A percentile compares a stretch with the other conserved stretches of the same genome.
phyloP scores from a whole-genome alignment of 306 rosid genomes.

The Sicyos baderoa region DNA sequence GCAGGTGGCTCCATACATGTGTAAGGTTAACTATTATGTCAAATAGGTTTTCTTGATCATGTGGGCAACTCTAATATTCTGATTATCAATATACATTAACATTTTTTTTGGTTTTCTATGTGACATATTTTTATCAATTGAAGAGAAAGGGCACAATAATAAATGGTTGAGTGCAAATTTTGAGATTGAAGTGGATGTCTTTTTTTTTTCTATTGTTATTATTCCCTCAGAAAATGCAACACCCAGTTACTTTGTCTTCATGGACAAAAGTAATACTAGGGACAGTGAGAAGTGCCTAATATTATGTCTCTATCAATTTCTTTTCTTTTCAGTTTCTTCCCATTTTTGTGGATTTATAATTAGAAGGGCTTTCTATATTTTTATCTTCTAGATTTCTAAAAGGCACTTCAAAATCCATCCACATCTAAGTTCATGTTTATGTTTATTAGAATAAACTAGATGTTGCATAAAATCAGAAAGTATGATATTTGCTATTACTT shows the following conservation, averaged over 20 bases:
- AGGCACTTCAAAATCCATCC: not conserved
- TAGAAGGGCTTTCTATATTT: not conserved
- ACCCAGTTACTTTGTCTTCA: not conserved
- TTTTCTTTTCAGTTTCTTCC: not conserved
- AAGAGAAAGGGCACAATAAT: constrained; percentile 4
- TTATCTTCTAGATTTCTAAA: not conserved
- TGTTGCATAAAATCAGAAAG: no score
- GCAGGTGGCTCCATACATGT: no score
- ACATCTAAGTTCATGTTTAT: not conserved
- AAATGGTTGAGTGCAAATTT: constrained; percentile 3
- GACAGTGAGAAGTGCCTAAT: constrained; percentile 9
- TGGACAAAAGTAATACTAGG: constrained; percentile 6
- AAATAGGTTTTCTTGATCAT: no score
- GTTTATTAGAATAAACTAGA: not conserved
- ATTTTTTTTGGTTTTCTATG: not conserved
- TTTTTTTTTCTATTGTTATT: constrained; percentile 8
- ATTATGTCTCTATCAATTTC: constrained; percentile 6
- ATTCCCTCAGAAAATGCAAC: constrained; percentile 27
- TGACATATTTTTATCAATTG: not conserved
- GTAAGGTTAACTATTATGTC: no score
- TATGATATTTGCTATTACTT: no score
- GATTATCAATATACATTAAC: no score
- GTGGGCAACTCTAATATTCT: no score
- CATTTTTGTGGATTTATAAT: not conserved
- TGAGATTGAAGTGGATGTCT: constrained; percentile 1